phyloP scores from a whole-genome alignment of 495 filamentous ascomycete genomes.

The Neurospora sp. region DNA sequence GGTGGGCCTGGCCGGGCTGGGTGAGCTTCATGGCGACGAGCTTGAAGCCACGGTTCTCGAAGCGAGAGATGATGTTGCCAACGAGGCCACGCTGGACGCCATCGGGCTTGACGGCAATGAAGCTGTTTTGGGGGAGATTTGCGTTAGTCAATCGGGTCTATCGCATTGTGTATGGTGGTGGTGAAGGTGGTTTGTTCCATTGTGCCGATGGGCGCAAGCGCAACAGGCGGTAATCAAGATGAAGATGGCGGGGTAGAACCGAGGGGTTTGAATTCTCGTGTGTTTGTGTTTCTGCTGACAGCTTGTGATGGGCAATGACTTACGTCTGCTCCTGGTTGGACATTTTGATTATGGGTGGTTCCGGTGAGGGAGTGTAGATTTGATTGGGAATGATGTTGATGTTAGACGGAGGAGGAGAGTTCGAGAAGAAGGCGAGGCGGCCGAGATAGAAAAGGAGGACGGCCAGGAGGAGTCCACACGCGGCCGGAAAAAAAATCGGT shows the following conservation, averaged over 20 bases:
- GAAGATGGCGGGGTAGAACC: conserved; percentile 21
- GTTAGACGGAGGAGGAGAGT: conserved; percentile 2
- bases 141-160: too few relatives aligned
- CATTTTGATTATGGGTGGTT: conserved; percentile 50
- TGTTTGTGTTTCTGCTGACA: neutral
- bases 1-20: conserved; percentile 78
- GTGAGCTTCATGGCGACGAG: conserved; percentile 93
- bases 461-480: conserved; percentile 11
- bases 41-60: conserved; percentile 96
- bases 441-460: conserved; percentile 12
- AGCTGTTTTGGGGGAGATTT: conserved; percentile 52
- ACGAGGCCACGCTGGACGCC: conserved; percentile 98
- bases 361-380: conserved; percentile 19
- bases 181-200: conserved; percentile 1
- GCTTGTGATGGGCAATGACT: conserved; percentile 28
- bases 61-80: conserved; percentile 92
- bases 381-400: conserved; percentile 14
- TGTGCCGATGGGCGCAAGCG: neutral
- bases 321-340: conserved; percentile 84
- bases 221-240: conserved; percentile 1
- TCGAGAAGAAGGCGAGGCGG: conserved; percentile 10
- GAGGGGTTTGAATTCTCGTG: conserved; percentile 9
- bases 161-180: neutral
- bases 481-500: conserved; percentile 1
- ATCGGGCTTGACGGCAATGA: conserved; percentile 99